Conservation (phyloP, 495 filamentous ascomycete genomes). For the Aspergillus panamensis region DNA sequence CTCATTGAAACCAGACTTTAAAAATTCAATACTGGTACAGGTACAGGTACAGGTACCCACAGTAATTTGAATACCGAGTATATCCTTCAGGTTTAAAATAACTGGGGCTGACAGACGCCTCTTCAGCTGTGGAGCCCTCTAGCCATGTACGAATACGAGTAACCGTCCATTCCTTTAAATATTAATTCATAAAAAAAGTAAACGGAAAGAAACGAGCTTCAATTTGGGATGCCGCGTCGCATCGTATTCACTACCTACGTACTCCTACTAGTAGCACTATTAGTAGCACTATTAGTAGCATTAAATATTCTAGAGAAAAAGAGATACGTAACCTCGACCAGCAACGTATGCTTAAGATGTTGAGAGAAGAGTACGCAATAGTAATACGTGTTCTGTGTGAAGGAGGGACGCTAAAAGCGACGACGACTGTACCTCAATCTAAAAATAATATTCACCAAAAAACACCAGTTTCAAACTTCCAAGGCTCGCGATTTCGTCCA, state of each 20-base stretch:
- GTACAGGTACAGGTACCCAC: not conserved
- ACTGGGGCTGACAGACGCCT: no score
- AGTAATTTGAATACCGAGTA: slow-evolving; percentile 7
- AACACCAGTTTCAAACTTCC: no score
- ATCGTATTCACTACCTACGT: not conserved
- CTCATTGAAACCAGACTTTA: no score
- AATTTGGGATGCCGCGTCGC: not conserved
- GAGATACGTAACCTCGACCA: no score
- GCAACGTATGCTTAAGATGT: no score
- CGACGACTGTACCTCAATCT: not conserved
- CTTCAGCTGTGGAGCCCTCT: slow-evolving; percentile 6
- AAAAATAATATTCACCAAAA: no score
- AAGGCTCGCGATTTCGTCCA: no score
- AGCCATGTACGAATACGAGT: not conserved
- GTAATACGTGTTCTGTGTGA: not conserved
- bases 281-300: no score
- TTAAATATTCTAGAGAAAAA: not conserved
- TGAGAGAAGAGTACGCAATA: not conserved
- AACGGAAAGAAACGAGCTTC: not conserved
- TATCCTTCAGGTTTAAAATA: not conserved
- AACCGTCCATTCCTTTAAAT: not conserved
- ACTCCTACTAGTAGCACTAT: no score
- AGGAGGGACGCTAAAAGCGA: not conserved
- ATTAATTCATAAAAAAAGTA: not conserved
- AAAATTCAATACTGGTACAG: not conserved